phyloP scores from a whole-genome alignment of 208 protist species.

The Tritrichomonas musculus region DNA sequence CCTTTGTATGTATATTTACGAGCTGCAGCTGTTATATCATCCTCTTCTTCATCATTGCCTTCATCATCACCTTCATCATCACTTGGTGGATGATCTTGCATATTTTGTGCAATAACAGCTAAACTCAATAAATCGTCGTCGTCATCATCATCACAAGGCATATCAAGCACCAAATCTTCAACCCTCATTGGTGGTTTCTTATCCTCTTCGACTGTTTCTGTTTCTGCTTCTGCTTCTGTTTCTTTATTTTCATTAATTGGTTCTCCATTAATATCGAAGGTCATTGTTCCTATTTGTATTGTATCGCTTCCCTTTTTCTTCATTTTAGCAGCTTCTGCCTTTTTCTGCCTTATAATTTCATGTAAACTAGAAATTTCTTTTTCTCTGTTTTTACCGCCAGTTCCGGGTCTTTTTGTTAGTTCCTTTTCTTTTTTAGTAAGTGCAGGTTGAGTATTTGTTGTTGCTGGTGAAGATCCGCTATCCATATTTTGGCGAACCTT shows the following conservation, averaged over 20 bases:
- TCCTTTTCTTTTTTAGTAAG: not conserved
- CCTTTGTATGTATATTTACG: no score
- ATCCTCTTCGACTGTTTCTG: not conserved
- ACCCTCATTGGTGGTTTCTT: not conserved
- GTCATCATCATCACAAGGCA: not conserved
- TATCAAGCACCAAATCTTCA: not conserved
- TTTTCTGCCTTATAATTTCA: not conserved
- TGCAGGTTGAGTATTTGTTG: not conserved
- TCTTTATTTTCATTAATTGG: no score
- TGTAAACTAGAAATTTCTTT: not conserved
- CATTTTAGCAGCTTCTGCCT: not conserved
- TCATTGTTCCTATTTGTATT: not conserved
- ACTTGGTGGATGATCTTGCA: not conserved
- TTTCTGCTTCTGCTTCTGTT: not conserved
- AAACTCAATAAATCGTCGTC: not conserved
- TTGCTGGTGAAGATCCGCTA: not conserved
- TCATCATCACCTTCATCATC: not conserved
- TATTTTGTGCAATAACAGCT: not conserved
- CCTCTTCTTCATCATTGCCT: not conserved
- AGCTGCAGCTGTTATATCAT: not conserved
- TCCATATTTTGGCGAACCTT: not conserved
- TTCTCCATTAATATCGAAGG: not conserved
- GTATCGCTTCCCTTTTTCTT: not conserved
- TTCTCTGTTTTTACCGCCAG: not conserved
- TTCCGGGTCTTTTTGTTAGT: not conserved